A percentile compares a stretch with the other conserved stretches of the same genome.
phyloP scores from a whole-genome alignment of 192 early-diverging fungal genomes.

The Rhizophagus sp. region DNA sequence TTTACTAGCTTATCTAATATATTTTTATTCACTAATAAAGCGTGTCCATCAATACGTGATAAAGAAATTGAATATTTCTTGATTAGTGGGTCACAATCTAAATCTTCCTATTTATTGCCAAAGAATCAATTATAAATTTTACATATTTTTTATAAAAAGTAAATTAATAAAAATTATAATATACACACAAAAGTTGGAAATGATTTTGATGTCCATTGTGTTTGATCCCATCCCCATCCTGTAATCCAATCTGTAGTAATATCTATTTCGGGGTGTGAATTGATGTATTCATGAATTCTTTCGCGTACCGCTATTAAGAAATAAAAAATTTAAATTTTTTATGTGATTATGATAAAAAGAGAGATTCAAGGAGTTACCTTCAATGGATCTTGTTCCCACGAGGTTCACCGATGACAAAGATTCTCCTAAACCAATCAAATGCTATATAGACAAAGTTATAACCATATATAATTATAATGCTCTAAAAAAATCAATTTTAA shows the following conservation, averaged over 20 bases:
- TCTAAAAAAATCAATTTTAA: neutral
- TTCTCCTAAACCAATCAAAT: constrained; percentile 43
- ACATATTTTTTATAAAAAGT: neutral
- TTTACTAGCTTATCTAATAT: constrained; percentile 28
- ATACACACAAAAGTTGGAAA: constrained; percentile 43
- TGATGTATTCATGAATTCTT: constrained; percentile 2
- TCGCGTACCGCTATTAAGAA: neutral
- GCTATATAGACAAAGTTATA: constrained; percentile 28
- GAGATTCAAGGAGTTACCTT: neutral
- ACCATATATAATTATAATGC: neutral
- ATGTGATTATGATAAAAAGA: neutral
- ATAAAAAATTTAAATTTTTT: neutral
- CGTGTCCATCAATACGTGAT: constrained; percentile 50
- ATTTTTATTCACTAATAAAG: constrained; percentile 47
- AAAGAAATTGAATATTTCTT: constrained; percentile 46
- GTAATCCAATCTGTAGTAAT: constrained; percentile 38
- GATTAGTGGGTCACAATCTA: constrained; percentile 43
- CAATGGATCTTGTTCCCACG: constrained; percentile 4
- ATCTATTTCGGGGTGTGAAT: constrained; percentile 6
- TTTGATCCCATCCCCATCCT: constrained; percentile 61
- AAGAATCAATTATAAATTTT: too few species aligned
- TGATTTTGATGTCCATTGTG: constrained; percentile 33
- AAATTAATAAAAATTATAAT: neutral
- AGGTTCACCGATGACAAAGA: constrained; percentile 19
- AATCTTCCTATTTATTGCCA: constrained; percentile 34